These are phyloP conservation scores for Verticillium tricorpus DNA, from an alignment of 2,329 filamentous ascomycete genomes.

Conservation along the genomic window DNA sequence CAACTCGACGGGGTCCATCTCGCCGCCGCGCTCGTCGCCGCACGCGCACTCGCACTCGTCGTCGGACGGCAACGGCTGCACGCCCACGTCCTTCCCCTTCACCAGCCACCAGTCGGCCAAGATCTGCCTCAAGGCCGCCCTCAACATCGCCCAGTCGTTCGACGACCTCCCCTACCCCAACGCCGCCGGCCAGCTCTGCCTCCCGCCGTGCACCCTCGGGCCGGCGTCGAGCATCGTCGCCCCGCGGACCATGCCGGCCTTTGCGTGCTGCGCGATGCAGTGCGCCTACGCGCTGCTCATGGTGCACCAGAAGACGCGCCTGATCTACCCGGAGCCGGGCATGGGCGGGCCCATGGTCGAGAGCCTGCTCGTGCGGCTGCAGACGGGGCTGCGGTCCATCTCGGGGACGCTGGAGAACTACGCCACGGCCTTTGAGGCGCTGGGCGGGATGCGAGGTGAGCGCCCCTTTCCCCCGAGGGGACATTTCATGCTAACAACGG, in stretches of 20 bases:
- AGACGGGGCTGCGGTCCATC: slow-evolving; percentile 36
- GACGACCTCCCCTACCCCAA: slow-evolving; percentile 41
- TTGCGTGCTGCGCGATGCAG: slow-evolving; percentile 42
- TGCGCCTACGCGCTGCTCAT: slow-evolving; percentile 38
- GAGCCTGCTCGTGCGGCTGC: slow-evolving; percentile 32
- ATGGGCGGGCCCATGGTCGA: slow-evolving; percentile 21
- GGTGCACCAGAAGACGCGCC: slow-evolving; percentile 35
- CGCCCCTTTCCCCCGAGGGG: no score
- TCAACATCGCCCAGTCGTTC: slow-evolving; percentile 42
- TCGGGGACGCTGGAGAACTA: slow-evolving; percentile 37
- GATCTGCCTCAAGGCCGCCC: slow-evolving; percentile 42
- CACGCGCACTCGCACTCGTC: slow-evolving; percentile 1
- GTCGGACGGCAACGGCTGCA: not conserved
- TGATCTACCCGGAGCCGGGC: slow-evolving; percentile 24
- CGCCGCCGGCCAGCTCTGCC: slow-evolving; percentile 28
- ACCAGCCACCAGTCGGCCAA: slow-evolving; percentile 41
- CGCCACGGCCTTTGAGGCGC: slow-evolving; percentile 37
- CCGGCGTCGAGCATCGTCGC: slow-evolving; percentile 30
- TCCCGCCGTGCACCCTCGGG: slow-evolving; percentile 27
- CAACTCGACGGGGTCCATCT: slow-evolving; percentile 21
- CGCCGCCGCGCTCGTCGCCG: slow-evolving; percentile 13
- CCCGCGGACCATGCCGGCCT: slow-evolving; percentile 40
- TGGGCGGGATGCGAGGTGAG: slow-evolving; percentile 40
- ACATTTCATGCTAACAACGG: not conserved
- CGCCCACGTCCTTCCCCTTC: slow-evolving; percentile 32